Evolutionary conservation across 371 early-diverging fungal species (phyloP).

Genomic region (Mortierella sp.): DNA sequence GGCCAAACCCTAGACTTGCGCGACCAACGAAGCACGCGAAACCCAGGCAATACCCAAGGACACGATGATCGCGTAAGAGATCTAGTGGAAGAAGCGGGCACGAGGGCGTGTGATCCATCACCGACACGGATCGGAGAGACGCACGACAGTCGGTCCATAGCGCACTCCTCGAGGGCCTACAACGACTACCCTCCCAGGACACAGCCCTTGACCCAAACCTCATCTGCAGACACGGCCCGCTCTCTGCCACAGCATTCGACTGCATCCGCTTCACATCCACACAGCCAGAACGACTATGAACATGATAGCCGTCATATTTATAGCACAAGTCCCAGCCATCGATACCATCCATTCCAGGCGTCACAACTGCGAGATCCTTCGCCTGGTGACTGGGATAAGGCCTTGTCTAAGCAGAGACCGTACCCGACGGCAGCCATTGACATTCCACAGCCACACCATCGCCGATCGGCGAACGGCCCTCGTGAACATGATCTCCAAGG

Average conservation of each 20-base stretch:
- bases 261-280: neutral
- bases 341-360: conserved; percentile 1
- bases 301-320: neutral
- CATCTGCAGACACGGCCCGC: no score
- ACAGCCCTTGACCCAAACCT: no score
- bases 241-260: no score
- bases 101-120: no score
- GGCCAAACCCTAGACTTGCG: conserved; percentile 8
- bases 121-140: no score
- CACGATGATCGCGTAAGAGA: conserved; percentile 8
- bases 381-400: neutral
- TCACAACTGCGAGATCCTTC: neutral
- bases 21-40: neutral
- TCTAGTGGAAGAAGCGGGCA: no score
- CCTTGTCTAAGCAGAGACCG: conserved; percentile 10
- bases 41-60: conserved; percentile 4
- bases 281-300: neutral
- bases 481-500: conserved; percentile 5
- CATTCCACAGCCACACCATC: conserved; percentile 35
- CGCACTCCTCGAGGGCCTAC: no score
- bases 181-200: no score
- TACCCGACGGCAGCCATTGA: conserved; percentile 28
- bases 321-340: neutral
- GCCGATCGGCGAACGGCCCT: conserved; percentile 4
- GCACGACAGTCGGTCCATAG: no score